phyloP scores from a whole-genome alignment of 2,329 filamentous ascomycete species.

The Aspergillus nomiae region DNA sequence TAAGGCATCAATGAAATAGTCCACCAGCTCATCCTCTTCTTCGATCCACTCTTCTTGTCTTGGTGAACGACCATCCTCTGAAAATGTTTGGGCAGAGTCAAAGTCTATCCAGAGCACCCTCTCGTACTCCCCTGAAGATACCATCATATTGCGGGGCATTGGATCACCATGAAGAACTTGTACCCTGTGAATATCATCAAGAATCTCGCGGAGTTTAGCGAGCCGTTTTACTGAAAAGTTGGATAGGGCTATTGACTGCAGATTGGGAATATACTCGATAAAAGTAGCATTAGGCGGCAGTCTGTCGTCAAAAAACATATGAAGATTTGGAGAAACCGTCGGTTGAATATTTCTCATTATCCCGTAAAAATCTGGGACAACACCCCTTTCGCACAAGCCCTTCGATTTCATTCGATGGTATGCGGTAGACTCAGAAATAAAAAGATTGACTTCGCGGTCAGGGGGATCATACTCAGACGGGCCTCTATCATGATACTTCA shows the following conservation, averaged over 20 bases:
- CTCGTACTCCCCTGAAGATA: slow-evolving; percentile 4
- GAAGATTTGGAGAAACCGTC: slow-evolving; percentile 7
- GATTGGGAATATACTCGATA: slow-evolving; percentile 20
- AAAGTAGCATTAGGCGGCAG: slow-evolving; percentile 19
- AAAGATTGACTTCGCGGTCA: too few relatives aligned
- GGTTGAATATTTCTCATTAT: slow-evolving; percentile 16
- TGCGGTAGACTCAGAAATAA: background rate
- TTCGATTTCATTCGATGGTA: background rate
- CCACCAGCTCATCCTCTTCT: slow-evolving; percentile 17
- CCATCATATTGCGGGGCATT: slow-evolving; percentile 22
- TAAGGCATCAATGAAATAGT: slow-evolving; percentile 19
- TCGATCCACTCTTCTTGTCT: slow-evolving; percentile 11
- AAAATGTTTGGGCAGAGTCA: slow-evolving; percentile 19
- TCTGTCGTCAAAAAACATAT: slow-evolving; percentile 19
- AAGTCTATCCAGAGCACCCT: slow-evolving; percentile 25
- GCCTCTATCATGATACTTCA: too few relatives aligned
- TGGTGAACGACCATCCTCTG: slow-evolving; percentile 8
- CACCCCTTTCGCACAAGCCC: background rate
- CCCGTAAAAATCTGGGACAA: slow-evolving; percentile 21
- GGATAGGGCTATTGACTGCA: slow-evolving; percentile 14
- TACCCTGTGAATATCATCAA: slow-evolving; percentile 15
- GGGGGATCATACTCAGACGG: too few relatives aligned
- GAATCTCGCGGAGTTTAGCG: slow-evolving; percentile 13
- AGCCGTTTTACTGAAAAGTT: slow-evolving; percentile 15
- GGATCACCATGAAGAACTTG: slow-evolving; percentile 20